A percentile compares a stretch with the other conserved stretches of the same genome.
Evolutionary conservation across 176 grass and related monocot genomes (phyloP).

Genomic region (Phyllostachys edulis): DNA sequence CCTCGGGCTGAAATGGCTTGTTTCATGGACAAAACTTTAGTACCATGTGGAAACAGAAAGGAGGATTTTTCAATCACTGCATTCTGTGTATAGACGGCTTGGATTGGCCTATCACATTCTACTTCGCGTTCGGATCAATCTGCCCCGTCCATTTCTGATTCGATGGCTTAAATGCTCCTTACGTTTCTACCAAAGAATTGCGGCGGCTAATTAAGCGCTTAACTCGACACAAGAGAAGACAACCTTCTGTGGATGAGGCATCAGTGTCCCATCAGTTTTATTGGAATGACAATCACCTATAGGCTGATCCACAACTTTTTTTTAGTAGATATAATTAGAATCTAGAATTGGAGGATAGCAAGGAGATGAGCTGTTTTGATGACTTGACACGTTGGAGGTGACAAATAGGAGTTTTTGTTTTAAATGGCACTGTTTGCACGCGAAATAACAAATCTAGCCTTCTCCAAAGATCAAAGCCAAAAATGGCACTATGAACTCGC

Average conservation of each 20-base stretch:
- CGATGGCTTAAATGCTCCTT: neutral
- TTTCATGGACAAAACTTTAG: too few relatives aligned
- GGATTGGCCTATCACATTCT: neutral
- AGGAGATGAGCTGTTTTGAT: neutral
- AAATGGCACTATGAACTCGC: too few relatives aligned
- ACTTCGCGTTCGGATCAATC: neutral
- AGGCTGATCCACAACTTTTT: neutral
- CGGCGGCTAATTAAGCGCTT: neutral
- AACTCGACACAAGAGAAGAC: neutral
- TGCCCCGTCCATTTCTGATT: neutral
- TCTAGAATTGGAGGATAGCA: neutral
- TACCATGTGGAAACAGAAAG: neutral
- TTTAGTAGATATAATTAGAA: neutral
- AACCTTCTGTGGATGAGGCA: neutral
- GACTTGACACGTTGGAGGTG: neutral
- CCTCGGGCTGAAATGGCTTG: too few relatives aligned
- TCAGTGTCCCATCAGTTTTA: neutral
- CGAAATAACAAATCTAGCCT: too few relatives aligned
- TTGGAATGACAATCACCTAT: neutral
- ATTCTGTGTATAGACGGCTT: neutral
- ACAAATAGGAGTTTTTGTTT: neutral
- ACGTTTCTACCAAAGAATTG: neutral
- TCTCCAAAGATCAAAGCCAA: too few relatives aligned
- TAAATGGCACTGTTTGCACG: too few relatives aligned
- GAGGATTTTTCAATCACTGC: neutral